Conservation (phyloP, 192 early-diverging fungal genomes). For the Backusella sp. region DNA sequence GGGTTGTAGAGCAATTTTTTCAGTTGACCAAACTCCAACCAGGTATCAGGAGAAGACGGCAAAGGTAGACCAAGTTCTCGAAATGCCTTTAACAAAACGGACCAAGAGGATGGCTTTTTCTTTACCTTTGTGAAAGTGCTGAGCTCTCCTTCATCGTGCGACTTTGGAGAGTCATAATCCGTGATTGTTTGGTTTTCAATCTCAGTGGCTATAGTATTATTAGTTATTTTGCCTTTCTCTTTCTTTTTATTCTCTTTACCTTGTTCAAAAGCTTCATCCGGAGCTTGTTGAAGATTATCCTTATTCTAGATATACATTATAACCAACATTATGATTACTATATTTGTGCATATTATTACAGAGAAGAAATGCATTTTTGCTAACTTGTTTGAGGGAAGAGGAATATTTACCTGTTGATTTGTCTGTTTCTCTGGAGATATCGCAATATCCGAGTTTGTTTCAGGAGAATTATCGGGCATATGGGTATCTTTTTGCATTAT, state of each 20-base stretch:
- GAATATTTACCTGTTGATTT: not conserved
- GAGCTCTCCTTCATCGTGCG: not conserved
- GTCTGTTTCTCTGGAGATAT: no score
- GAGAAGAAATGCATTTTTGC: not conserved
- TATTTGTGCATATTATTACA: not conserved
- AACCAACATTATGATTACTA: not conserved
- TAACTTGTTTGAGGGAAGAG: not conserved
- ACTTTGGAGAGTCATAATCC: not conserved
- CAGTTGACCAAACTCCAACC: constrained; percentile 31
- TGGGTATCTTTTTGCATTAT: not conserved
- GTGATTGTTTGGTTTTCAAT: not conserved
- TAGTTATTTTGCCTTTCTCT: not conserved
- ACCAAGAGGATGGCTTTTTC: constrained; percentile 15
- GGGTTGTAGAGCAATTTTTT: constrained; percentile 31
- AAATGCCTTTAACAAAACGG: constrained; percentile 10
- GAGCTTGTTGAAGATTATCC: not conserved
- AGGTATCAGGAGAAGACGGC: not conserved
- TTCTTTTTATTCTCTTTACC: not conserved
- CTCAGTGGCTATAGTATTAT: not conserved
- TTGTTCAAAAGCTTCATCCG: not conserved
- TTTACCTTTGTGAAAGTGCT: not conserved
- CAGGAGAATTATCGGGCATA: not conserved
- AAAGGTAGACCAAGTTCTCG: constrained; percentile 8
- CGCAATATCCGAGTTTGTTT: not conserved
- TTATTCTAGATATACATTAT: not conserved